Evolutionary conservation across 208 protist genomes (phyloP).

Genomic region (Trypanosoma congolense): DNA sequence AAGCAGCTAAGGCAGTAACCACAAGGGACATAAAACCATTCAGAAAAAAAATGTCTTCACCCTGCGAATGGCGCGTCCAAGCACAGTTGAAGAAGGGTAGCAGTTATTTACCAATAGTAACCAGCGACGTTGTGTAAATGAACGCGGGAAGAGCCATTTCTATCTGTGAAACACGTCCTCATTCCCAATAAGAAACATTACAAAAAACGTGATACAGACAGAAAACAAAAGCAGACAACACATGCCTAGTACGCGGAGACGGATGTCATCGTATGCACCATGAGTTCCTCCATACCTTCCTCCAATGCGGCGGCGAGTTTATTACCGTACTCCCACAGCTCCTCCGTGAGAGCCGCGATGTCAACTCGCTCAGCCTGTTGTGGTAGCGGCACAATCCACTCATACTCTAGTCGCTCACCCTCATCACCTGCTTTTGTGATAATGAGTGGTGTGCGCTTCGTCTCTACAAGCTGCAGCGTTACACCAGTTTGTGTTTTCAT

Average conservation of each 20-base stretch:
- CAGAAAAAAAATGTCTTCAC: too few species aligned
- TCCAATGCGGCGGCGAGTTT: conserved; percentile 60
- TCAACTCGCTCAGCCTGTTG: conserved; percentile 68
- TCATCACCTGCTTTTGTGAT: conserved; percentile 79
- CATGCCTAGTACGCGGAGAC: conserved; percentile 35
- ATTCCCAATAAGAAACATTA: too few species aligned
- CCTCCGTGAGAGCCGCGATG: conserved; percentile 44
- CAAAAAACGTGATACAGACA: too few species aligned
- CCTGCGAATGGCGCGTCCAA: too few species aligned
- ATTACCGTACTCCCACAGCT: conserved; percentile 77
- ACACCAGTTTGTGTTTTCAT: conserved; percentile 43
- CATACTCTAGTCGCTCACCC: conserved; percentile 83
- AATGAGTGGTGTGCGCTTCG: conserved; percentile 86
- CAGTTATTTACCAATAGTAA: too few species aligned
- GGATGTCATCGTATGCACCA: conserved; percentile 71
- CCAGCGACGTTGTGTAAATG: too few species aligned
- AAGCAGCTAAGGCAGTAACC: background rate
- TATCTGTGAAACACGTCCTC: too few species aligned
- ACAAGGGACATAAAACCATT: too few species aligned
- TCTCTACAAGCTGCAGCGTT: conserved; percentile 78
- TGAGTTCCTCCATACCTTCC: conserved; percentile 75
- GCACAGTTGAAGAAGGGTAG: too few species aligned
- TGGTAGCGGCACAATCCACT: conserved; percentile 81
- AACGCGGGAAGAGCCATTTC: too few species aligned
- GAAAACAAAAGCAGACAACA: conserved; percentile 1